phyloP scores from a whole-genome alignment of 2,329 filamentous ascomycete species.

The Trichophyton mentagrophytes region DNA sequence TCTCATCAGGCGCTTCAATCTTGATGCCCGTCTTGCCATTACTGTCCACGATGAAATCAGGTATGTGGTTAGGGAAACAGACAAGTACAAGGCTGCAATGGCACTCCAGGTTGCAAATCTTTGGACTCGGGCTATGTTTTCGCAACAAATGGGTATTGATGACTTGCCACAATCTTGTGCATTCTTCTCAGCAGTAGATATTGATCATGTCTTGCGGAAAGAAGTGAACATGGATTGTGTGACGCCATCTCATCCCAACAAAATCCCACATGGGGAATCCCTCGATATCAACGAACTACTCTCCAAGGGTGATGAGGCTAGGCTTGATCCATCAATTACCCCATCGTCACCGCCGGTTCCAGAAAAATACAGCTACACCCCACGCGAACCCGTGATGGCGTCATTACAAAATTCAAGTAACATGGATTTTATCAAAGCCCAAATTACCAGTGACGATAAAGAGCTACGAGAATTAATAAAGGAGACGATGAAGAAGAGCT shows the following conservation, averaged over 20 bases:
- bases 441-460: conserved; percentile 61
- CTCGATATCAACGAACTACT: conserved; percentile 72
- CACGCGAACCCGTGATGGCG: conserved; percentile 69
- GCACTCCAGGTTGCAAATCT: conserved; percentile 87
- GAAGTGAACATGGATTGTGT: conserved; percentile 97
- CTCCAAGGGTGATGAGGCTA: conserved; percentile 54
- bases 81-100: conserved; percentile 82
- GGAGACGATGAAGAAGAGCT: conserved; percentile 36
- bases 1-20: conserved; percentile 68
- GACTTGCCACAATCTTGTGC: conserved; percentile 90
- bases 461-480: conserved; percentile 64
- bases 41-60: conserved; percentile 97
- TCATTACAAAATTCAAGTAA: conserved; percentile 45
- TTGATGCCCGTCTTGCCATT: conserved; percentile 73
- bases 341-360: conserved; percentile 48
- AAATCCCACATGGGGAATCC: conserved; percentile 75
- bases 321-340: conserved; percentile 52
- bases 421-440: conserved; percentile 62
- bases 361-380: conserved; percentile 53
- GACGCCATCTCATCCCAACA: conserved; percentile 67
- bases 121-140: conserved; percentile 96
- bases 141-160: conserved; percentile 89
- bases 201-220: conserved; percentile 90
- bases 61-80: conserved; percentile 72
- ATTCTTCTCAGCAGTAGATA: conserved; percentile 90